Evolutionary conservation across 2,329 filamentous ascomycete species (phyloP).

Genomic region (Macrophomina tecta): DNA sequence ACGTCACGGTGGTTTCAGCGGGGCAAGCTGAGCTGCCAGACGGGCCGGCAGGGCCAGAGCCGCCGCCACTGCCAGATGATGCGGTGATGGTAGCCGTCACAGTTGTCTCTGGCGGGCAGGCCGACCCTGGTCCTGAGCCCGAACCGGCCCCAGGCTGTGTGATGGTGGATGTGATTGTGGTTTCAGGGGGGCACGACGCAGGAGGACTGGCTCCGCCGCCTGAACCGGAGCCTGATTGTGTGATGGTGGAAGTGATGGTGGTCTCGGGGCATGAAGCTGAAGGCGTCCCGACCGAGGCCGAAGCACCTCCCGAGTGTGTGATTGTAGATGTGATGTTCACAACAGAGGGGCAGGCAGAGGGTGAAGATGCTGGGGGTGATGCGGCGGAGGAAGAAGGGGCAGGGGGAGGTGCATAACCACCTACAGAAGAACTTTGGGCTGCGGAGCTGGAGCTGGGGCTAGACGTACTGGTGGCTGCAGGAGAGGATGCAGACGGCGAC

Average conservation of each 20-base stretch:
- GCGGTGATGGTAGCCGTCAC: background rate
- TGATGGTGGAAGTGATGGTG: constrained; percentile 1
- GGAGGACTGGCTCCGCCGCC: constrained; percentile 1
- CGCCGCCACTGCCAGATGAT: background rate
- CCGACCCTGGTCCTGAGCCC: background rate
- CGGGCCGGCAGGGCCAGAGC: background rate
- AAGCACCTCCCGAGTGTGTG: background rate
- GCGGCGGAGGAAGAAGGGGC: background rate
- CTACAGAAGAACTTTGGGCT: constrained; percentile 1
- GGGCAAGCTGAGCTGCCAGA: background rate
- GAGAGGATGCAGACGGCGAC: constrained; percentile 3
- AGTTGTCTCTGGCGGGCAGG: background rate
- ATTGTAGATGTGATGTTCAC: background rate
- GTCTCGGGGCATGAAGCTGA: background rate
- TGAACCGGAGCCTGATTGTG: background rate
- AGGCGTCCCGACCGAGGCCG: background rate
- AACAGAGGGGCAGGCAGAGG: constrained; percentile 4
- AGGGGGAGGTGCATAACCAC: constrained; percentile 1
- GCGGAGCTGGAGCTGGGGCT: background rate
- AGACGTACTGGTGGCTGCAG: constrained; percentile 15
- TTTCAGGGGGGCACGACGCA: constrained; percentile 5
- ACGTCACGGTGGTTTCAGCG: constrained; percentile 11
- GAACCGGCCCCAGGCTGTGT: background rate
- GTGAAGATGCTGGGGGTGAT: background rate
- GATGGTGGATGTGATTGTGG: background rate